These are phyloP conservation scores for Leucocoprinus birnbaumii DNA, from an alignment of 768 basidiomycete species.

Conservation along the genomic window DNA sequence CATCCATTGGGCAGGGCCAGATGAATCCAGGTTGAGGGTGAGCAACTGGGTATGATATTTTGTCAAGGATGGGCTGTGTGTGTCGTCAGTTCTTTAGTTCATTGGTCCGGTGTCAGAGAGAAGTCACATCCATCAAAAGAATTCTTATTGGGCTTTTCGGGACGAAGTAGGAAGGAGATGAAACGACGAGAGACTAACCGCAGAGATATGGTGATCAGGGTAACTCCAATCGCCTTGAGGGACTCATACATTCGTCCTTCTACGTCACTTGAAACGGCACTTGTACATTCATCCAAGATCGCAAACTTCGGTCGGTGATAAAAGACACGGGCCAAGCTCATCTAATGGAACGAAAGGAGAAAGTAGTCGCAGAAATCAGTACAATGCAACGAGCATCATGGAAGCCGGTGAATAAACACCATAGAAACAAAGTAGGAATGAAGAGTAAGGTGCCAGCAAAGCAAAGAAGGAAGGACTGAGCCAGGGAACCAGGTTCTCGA, in stretches of 20 bases:
- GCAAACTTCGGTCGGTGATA: constrained; percentile 84
- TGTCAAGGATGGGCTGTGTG: constrained; percentile 68
- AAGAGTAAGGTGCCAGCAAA: too few species aligned
- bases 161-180: not conserved
- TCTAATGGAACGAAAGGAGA: constrained; percentile 22
- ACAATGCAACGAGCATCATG: too few species aligned
- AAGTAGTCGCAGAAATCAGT: not conserved
- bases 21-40: constrained; percentile 64
- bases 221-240: constrained; percentile 84
- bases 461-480: not conserved
- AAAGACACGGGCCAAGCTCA: constrained; percentile 92
- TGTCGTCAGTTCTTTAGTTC: not conserved
- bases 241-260: constrained; percentile 96
- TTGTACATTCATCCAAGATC: constrained; percentile 90
- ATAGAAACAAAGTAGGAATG: not conserved
- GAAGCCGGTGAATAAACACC: too few species aligned
- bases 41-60: constrained; percentile 90
- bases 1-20: constrained; percentile 64
- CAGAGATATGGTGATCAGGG: constrained; percentile 89
- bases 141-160: too few species aligned
- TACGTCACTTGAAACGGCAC: constrained; percentile 93
- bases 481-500: too few species aligned
- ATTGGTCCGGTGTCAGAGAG: too few species aligned
- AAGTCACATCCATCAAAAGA: too few species aligned
- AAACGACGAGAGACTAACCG: constrained; percentile 43